A percentile compares a stretch with the other conserved stretches of the same genome.
These are phyloP conservation scores for Leccinum variicolor DNA, from an alignment of 768 basidiomycete genomes.

Conservation along the genomic window DNA sequence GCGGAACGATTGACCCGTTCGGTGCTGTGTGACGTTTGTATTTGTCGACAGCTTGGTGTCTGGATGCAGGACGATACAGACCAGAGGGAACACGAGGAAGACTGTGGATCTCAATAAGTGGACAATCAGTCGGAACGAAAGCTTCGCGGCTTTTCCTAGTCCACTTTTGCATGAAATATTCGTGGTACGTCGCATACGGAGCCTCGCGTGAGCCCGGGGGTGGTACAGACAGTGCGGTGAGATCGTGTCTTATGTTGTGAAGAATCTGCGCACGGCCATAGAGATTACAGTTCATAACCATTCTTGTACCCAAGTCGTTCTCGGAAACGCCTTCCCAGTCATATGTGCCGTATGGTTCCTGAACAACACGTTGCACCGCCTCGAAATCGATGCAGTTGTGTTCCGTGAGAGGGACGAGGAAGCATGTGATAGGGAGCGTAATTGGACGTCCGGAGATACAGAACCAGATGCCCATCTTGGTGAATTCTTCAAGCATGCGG, in stretches of 20 bases:
- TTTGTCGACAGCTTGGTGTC: conserved; percentile 26
- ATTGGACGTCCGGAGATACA: conserved; percentile 60
- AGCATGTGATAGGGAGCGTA: conserved; percentile 50
- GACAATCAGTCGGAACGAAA: conserved; percentile 51
- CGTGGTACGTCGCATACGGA: conserved; percentile 48
- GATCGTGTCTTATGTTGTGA: conserved; percentile 56
- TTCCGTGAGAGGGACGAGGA: conserved; percentile 61
- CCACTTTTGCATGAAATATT: conserved; percentile 58
- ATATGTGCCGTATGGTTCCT: conserved; percentile 44
- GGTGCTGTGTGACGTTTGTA: conserved; percentile 21
- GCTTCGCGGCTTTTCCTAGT: conserved; percentile 43
- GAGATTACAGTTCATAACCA: conserved; percentile 55
- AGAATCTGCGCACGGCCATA: conserved; percentile 56
- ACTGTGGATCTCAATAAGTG: conserved; percentile 55
- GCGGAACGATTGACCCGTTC: conserved; percentile 37
- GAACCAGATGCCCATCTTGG: conserved; percentile 56
- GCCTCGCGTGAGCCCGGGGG: conserved; percentile 48
- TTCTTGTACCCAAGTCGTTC: conserved; percentile 43
- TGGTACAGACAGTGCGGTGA: conserved; percentile 62
- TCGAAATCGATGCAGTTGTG: conserved; percentile 53
- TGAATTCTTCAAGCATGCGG: conserved; percentile 61
- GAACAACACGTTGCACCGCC: conserved; percentile 48
- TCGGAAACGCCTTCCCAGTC: conserved; percentile 57
- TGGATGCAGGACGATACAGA: conserved; percentile 34
- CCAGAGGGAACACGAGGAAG: conserved; percentile 42